phyloP scores from a whole-genome alignment of 768 basidiomycete species.

The Saitozyma sp. region DNA sequence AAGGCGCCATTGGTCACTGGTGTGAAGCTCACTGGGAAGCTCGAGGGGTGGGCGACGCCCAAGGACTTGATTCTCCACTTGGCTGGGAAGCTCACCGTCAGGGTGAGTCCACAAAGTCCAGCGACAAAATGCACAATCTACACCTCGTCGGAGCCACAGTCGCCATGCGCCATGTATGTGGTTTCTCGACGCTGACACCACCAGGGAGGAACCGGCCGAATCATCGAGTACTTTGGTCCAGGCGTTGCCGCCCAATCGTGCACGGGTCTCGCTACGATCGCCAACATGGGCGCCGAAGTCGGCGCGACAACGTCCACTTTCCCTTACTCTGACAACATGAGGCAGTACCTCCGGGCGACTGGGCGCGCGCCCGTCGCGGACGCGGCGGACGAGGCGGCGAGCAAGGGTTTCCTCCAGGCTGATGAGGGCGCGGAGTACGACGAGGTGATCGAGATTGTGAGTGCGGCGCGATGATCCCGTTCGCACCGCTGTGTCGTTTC shows the following conservation, averaged over 20 bases:
- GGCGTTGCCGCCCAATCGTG: constrained; percentile 87
- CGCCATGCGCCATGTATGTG: not conserved
- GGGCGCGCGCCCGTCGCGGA: constrained; percentile 79
- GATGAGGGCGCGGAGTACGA: constrained; percentile 92
- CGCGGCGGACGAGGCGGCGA: constrained; percentile 81
- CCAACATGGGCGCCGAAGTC: constrained; percentile 99
- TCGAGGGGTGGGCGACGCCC: constrained; percentile 88
- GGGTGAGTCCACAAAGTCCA: constrained; percentile 59
- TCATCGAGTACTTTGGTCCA: constrained; percentile 95
- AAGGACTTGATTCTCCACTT: constrained; percentile 95
- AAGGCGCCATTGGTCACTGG: constrained; percentile 82
- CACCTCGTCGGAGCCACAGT: not conserved
- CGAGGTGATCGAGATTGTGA: constrained; percentile 86
- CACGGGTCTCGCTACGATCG: constrained; percentile 92
- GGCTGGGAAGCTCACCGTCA: constrained; percentile 88
- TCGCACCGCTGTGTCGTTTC: too few relatives aligned
- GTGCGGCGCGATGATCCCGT: constrained; percentile 36
- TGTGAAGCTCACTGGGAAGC: constrained; percentile 79
- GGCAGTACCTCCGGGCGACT: constrained; percentile 83
- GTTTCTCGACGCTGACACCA: not conserved
- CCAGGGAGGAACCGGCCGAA: constrained; percentile 92
- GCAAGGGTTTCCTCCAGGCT: constrained; percentile 72
- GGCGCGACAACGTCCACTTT: constrained; percentile 99
- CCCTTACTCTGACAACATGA: constrained; percentile 90
- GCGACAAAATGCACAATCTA: too few relatives aligned